phyloP scores from a whole-genome alignment of 139 green algal genomes.

The Chlamydomonas sp. region DNA sequence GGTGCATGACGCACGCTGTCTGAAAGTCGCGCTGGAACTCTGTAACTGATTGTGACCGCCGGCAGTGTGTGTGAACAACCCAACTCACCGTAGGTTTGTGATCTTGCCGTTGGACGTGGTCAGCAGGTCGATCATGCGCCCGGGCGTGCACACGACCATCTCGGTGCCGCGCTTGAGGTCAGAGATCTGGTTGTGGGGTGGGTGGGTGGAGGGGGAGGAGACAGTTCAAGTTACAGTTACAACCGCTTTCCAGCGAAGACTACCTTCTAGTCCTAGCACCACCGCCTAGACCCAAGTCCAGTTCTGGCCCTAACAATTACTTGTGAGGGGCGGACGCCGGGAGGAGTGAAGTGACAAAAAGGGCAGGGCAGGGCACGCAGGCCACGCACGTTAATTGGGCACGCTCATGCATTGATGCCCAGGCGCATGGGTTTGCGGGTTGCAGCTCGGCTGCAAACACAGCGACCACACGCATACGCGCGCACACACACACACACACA shows the following conservation, averaged over 20 bases:
- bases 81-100: slow-evolving; percentile 92
- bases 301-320: too few species aligned
- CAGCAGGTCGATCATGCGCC: slow-evolving; percentile 97
- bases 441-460: not conserved
- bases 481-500: too few species aligned
- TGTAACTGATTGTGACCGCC: too few species aligned
- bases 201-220: not conserved
- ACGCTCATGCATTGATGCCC: not conserved
- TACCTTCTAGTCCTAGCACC: too few species aligned
- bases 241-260: too few species aligned
- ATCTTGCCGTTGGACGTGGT: slow-evolving; percentile 78
- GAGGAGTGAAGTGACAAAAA: not conserved
- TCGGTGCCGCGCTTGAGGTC: slow-evolving; percentile 88
- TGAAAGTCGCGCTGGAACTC: too few species aligned
- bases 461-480: too few species aligned
- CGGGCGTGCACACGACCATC: slow-evolving; percentile 90
- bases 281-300: too few species aligned
- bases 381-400: not conserved
- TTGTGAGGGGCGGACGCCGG: too few species aligned
- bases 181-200: slow-evolving; percentile 72
- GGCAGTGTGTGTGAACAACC: too few species aligned
- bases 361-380: not conserved
- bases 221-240: not conserved
- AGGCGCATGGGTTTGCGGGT: not conserved
- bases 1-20: too few species aligned